These are phyloP conservation scores for Amanita fuliginea DNA, from an alignment of 768 basidiomycete genomes.

Conservation along the genomic window DNA sequence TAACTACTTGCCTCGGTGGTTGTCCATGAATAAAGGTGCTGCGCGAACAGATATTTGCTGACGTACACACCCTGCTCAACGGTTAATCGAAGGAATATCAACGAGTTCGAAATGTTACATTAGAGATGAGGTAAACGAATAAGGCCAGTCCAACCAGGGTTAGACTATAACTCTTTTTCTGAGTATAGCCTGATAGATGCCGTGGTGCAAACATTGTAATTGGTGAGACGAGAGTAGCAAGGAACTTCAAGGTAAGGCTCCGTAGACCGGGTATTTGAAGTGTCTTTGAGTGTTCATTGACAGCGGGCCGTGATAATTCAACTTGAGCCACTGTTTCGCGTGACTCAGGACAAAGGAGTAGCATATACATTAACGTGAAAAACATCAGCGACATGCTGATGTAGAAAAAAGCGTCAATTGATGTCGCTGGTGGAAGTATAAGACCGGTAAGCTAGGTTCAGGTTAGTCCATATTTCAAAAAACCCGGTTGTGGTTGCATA, in stretches of 20 bases:
- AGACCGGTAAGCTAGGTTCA: conserved; percentile 30
- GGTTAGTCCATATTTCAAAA: conserved; percentile 9
- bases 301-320: conserved; percentile 10
- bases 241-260: conserved; percentile 17
- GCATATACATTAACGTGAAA: conserved; percentile 25
- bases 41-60: conserved; percentile 70
- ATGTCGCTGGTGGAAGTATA: conserved; percentile 49
- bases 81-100: neutral
- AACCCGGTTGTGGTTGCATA: conserved; percentile 22
- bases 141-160: conserved; percentile 53
- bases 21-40: conserved; percentile 61
- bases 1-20: conserved; percentile 35
- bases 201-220: conserved; percentile 61
- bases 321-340: conserved; percentile 18
- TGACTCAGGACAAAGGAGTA: conserved; percentile 46
- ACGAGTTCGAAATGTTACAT: conserved; percentile 25
- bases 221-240: conserved; percentile 45
- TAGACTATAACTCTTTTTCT: conserved; percentile 61
- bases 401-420: conserved; percentile 38
- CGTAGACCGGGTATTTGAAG: conserved; percentile 19
- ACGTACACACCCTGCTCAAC: conserved; percentile 50
- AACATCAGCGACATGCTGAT: conserved; percentile 28
- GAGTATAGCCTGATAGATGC: conserved; percentile 24
- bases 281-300: conserved; percentile 17
- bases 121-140: conserved; percentile 54